These are phyloP conservation scores for Fonsecaea erecta DNA, from an alignment of 2,329 filamentous ascomycete genomes.

Conservation along the genomic window DNA sequence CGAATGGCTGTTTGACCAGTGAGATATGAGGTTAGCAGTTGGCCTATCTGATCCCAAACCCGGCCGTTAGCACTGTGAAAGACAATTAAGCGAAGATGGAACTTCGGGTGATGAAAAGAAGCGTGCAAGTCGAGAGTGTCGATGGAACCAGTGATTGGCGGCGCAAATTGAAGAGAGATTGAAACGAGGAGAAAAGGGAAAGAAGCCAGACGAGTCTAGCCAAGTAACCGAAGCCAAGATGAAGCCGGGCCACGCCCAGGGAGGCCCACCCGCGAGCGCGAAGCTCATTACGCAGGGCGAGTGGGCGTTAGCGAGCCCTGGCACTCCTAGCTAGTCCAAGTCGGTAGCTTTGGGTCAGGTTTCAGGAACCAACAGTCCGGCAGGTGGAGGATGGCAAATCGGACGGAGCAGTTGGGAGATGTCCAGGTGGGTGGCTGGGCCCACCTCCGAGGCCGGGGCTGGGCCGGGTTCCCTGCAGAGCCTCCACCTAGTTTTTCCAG, in stretches of 20 bases:
- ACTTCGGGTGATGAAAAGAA: constrained; percentile 24
- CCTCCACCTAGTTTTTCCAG: no score
- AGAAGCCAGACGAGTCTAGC: constrained; percentile 2
- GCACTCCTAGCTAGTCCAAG: neutral
- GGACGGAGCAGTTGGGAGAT: neutral
- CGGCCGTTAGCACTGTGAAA: constrained; percentile 23
- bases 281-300: neutral
- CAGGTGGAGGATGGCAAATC: neutral
- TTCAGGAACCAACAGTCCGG: neutral
- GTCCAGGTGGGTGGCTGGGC: neutral
- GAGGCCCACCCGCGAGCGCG: neutral
- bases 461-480: no score
- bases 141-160: constrained; percentile 25
- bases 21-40: constrained; percentile 25
- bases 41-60: constrained; percentile 21
- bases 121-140: constrained; percentile 10
- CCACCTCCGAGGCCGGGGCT: no score
- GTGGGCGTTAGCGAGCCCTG: neutral
- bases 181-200: constrained; percentile 16
- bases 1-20: constrained; percentile 32
- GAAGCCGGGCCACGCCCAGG: neutral
- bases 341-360: neutral
- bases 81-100: constrained; percentile 29
- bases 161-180: constrained; percentile 27
- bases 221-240: neutral